These are phyloP conservation scores for Calocybe indica DNA, from an alignment of 768 basidiomycete species.

Conservation along the genomic window DNA sequence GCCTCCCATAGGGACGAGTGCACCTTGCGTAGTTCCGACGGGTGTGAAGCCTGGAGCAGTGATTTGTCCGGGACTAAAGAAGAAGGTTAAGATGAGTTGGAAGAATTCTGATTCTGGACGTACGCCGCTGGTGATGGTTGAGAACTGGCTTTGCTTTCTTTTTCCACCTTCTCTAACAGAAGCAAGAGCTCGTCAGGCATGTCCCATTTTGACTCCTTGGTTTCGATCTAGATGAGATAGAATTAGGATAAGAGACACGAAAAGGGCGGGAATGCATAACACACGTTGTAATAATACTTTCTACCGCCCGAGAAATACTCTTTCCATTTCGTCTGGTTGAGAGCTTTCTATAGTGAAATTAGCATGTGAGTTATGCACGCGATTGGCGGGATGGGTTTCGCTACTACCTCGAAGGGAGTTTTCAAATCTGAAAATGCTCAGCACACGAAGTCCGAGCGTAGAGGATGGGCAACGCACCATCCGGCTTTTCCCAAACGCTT, in stretches of 20 bases:
- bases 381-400: background rate
- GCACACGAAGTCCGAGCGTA: background rate
- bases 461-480: conserved; percentile 45
- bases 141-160: conserved; percentile 45
- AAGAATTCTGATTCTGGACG: conserved; percentile 7
- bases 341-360: conserved; percentile 54
- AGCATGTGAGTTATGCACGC: conserved; percentile 7
- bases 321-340: conserved; percentile 90
- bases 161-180: conserved; percentile 82
- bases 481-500: conserved; percentile 98
- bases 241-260: conserved; percentile 1
- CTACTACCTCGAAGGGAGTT: conserved; percentile 79
- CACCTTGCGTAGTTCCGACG: conserved; percentile 44
- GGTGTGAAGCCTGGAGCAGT: conserved; percentile 39
- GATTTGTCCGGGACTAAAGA: conserved; percentile 23
- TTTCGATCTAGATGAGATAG: conserved; percentile 50
- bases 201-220: conserved; percentile 96
- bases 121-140: conserved; percentile 29
- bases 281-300: conserved; percentile 87
- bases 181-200: conserved; percentile 89
- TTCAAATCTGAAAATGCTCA: conserved; percentile 58
- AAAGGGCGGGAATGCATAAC: conserved; percentile 11
- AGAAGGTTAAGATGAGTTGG: background rate
- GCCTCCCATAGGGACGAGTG: conserved; percentile 47
- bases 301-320: conserved; percentile 91